phyloP scores from a whole-genome alignment of 129 eudicot species.

The Solidago caesia region DNA sequence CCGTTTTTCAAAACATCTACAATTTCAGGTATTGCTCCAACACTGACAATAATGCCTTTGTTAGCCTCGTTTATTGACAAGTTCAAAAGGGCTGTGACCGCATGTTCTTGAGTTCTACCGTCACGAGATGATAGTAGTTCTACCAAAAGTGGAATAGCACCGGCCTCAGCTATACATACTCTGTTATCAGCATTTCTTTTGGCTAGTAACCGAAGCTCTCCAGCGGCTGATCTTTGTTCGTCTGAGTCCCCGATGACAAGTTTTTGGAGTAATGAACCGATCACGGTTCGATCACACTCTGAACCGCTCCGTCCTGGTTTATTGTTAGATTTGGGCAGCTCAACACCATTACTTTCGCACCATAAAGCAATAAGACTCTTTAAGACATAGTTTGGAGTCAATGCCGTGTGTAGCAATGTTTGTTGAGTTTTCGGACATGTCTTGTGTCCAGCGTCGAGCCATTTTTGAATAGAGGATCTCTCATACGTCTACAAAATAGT shows the following conservation, averaged over 20 bases:
- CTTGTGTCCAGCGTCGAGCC: conserved; percentile 92
- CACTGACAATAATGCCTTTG: conserved; percentile 67
- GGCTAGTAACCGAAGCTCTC: conserved; percentile 78
- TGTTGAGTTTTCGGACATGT: conserved; percentile 91
- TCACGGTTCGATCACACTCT: conserved; percentile 65
- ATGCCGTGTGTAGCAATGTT: conserved; percentile 63
- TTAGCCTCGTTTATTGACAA: conserved; percentile 78
- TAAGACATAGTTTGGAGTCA: conserved; percentile 82
- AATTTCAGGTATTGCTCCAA: conserved; percentile 86
- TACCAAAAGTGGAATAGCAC: conserved; percentile 76
- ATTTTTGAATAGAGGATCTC: conserved; percentile 74
- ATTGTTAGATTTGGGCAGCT: conserved; percentile 53
- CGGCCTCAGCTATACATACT: conserved; percentile 81
- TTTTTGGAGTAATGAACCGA: conserved; percentile 53
- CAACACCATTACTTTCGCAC: conserved; percentile 86
- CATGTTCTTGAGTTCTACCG: conserved; percentile 76
- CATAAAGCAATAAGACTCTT: conserved; percentile 79
- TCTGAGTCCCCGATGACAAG: conserved; percentile 64
- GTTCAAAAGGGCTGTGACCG: conserved; percentile 87
- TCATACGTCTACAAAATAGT: conserved; percentile 67
- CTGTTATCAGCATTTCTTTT: conserved; percentile 85
- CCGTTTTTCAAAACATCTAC: conserved; percentile 77
- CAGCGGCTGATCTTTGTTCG: conserved; percentile 88
- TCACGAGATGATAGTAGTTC: conserved; percentile 70
- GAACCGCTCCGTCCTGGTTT: conserved; percentile 51